Evolutionary conservation across 352 stramenopile species (phyloP).

Genomic region (Phytophthora chlamydospora): DNA sequence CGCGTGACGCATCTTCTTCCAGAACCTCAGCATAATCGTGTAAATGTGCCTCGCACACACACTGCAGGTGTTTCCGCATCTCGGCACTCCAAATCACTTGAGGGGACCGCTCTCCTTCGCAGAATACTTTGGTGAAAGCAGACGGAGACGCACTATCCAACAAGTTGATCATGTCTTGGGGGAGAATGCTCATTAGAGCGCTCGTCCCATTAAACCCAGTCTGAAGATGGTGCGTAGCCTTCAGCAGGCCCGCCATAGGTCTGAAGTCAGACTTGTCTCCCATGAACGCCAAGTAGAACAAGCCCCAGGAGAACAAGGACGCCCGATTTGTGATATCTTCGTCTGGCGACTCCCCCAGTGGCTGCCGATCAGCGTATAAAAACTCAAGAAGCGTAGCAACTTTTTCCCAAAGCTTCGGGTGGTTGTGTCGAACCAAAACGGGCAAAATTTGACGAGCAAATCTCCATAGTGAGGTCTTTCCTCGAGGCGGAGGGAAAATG

Average conservation of each 20-base stretch:
- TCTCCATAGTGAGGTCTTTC: slow-evolving; percentile 55
- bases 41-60: slow-evolving; percentile 91
- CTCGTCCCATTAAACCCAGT: slow-evolving; percentile 56
- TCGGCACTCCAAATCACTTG: slow-evolving; percentile 94
- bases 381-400: slow-evolving; percentile 67
- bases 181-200: slow-evolving; percentile 88
- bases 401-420: slow-evolving; percentile 62
- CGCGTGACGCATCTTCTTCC: slow-evolving; percentile 84
- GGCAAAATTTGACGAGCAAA: slow-evolving; percentile 58
- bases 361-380: slow-evolving; percentile 49
- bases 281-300: slow-evolving; percentile 83
- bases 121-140: slow-evolving; percentile 92
- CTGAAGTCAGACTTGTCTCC: slow-evolving; percentile 54
- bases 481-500: slow-evolving; percentile 66
- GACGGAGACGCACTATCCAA: slow-evolving; percentile 81
- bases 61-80: slow-evolving; percentile 91
- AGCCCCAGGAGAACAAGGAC: slow-evolving; percentile 63
- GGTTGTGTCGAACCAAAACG: slow-evolving; percentile 52
- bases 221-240: slow-evolving; percentile 70
- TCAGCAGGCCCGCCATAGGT: slow-evolving; percentile 66
- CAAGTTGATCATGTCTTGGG: slow-evolving; percentile 90
- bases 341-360: slow-evolving; percentile 26
- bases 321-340: slow-evolving; percentile 44
- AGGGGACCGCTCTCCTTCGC: slow-evolving; percentile 82
- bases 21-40: slow-evolving; percentile 91